Percentiles rank a stretch among this genome's conserved stretches.
Conservation (phyloP, 345 rosid genomes). For the Salix suchowensis region DNA sequence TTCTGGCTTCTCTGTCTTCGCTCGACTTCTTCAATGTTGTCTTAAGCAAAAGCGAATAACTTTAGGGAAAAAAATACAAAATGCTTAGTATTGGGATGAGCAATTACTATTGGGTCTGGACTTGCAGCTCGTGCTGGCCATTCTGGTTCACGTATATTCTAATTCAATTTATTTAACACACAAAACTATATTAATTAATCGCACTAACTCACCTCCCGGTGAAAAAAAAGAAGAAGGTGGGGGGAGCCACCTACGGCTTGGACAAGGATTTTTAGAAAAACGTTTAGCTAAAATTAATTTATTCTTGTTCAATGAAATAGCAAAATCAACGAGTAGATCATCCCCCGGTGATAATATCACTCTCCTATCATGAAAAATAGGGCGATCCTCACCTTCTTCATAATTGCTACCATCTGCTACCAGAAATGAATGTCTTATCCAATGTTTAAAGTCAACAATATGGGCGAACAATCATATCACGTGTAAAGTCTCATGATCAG, state of each 20-base stretch:
- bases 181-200: no score
- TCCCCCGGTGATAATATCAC: neutral
- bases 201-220: no score
- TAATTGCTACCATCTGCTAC: neutral
- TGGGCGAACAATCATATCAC: neutral
- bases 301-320: no score
- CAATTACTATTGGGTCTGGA: neutral
- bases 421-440: neutral
- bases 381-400: neutral
- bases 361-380: neutral
- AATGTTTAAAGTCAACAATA: neutral
- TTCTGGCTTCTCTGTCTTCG: no score
- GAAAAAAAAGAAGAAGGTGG: no score
- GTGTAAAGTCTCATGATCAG: neutral
- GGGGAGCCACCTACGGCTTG: no score
- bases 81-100: neutral
- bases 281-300: neutral
- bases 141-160: neutral
- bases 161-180: neutral
- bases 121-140: neutral
- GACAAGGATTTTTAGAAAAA: no score
- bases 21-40: neutral
- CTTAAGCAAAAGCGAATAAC: neutral
- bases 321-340: neutral
- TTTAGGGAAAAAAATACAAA: neutral